Evolutionary conservation across 768 basidiomycete genomes (phyloP), one percentile per base, ranked within the genome.

Genomic region (Candolleomyces aberdarensis): DNA sequence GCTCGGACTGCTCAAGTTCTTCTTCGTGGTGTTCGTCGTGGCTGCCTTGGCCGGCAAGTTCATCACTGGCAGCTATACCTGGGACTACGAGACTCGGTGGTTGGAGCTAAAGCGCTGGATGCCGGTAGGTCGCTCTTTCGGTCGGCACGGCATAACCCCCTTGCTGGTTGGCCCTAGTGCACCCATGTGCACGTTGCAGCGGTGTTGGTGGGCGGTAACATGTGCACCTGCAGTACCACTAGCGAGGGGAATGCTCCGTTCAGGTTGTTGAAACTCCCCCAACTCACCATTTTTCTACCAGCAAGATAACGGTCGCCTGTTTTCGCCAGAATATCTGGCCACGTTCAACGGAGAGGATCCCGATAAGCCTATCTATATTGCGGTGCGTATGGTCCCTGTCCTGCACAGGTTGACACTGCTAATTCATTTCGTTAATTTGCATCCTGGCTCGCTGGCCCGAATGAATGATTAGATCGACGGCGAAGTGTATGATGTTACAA

Each of bases 401-500:
- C 20, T 29, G 49, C 49, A 29, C 49, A 9, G n/a, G n/a, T 22
- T 14, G 5, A 20, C 26, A 11, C 14, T 31, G n/a, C 52, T 20
- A 22, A 22, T 52, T 26, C n/a, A 17, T 11, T 55, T 55, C 19
- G n/a, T 15, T 36, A 32, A 53, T 31, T 53, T 3, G 31, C 8
- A n/a, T 17, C n/a, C 8, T 19, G 36, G 14, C 52, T 20, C 39
- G 14, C 31, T 41, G 36, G 8, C 17, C 36, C 14, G 29, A 20
- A 32, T 54, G 19, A 17, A 32, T n/a, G 29, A 54, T 49, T 70
- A 94, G 92, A 90, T 98, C 71, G 92, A 94, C 70, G 91, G 92
- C 13, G 90, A 91, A 56, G 93, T 98, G 8, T 98, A 87, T 74
- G 96, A 98, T 69, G 96, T 98, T 56, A 85, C 88, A n/a, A 81